Evolutionary conservation across 2,329 filamentous ascomycete genomes (phyloP).

Genomic region (Fusarium sp.): DNA sequence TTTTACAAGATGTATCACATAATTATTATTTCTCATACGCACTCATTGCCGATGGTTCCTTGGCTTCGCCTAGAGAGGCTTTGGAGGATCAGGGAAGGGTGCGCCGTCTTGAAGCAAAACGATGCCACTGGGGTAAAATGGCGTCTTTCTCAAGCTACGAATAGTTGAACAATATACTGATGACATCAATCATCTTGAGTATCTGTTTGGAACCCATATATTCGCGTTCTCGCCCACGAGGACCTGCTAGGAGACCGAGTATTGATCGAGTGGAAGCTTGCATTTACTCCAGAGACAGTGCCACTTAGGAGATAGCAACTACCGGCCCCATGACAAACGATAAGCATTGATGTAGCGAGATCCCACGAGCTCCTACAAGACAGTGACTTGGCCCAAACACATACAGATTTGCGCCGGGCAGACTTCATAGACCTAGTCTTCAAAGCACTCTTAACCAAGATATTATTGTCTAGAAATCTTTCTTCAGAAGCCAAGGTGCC

Average conservation of each 20-base stretch:
- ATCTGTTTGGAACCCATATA: background rate
- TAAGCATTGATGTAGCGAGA: background rate
- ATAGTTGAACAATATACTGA: background rate
- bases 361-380: background rate
- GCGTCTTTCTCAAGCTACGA: background rate
- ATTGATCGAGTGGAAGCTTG: background rate
- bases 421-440: background rate
- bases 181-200: background rate
- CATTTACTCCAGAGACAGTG: background rate
- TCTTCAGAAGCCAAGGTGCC: background rate
- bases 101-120: background rate
- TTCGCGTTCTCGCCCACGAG: background rate
- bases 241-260: background rate
- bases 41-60: background rate
- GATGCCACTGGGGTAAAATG: background rate
- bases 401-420: background rate
- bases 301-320: background rate
- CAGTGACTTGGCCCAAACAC: background rate
- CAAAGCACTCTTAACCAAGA: background rate
- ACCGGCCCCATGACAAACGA: no score
- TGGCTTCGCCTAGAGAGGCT: background rate
- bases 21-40: background rate
- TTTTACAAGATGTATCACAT: background rate
- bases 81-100: background rate
- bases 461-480: background rate